phyloP scores from a whole-genome alignment of 306 rosid genomes.

The Malus asiatica region DNA sequence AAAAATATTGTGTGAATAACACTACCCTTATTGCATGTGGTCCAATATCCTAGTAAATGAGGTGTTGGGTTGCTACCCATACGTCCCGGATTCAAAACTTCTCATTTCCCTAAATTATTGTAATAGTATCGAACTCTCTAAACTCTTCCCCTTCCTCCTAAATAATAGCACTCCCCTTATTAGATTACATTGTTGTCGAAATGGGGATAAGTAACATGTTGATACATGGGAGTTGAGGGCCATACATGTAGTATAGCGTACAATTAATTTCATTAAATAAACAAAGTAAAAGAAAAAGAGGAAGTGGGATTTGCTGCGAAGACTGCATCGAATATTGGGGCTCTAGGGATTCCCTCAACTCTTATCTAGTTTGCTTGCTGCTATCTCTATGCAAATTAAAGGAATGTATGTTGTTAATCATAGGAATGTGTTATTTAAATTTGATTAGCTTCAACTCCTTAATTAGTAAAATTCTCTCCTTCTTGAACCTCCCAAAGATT shows the following conservation, averaged over 20 bases:
- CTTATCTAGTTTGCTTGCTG: neutral
- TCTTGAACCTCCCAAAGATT: constrained; percentile 58
- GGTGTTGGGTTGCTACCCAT: too few species aligned
- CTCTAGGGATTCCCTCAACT: constrained; percentile 77
- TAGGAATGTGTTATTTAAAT: constrained; percentile 1
- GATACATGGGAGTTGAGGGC: neutral
- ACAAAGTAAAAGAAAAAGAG: constrained; percentile 3
- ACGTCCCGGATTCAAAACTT: too few species aligned
- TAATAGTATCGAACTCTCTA: too few species aligned
- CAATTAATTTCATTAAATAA: neutral
- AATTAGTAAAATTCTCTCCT: neutral
- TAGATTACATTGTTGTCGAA: neutral
- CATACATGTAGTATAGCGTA: neutral
- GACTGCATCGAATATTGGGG: constrained; percentile 51
- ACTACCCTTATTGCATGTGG: too few species aligned
- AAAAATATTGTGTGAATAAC: too few species aligned
- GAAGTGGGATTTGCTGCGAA: constrained; percentile 58
- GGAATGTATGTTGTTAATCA: neutral
- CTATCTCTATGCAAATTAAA: constrained; percentile 5
- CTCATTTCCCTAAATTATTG: too few species aligned
- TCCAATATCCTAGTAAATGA: too few species aligned
- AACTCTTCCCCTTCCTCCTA: too few species aligned
- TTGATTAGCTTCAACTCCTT: neutral
- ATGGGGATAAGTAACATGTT: neutral
- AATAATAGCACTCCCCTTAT: too few species aligned